Evolutionary conservation across 192 early-diverging fungal species (phyloP).

Genomic region (Pilaira anomala): DNA sequence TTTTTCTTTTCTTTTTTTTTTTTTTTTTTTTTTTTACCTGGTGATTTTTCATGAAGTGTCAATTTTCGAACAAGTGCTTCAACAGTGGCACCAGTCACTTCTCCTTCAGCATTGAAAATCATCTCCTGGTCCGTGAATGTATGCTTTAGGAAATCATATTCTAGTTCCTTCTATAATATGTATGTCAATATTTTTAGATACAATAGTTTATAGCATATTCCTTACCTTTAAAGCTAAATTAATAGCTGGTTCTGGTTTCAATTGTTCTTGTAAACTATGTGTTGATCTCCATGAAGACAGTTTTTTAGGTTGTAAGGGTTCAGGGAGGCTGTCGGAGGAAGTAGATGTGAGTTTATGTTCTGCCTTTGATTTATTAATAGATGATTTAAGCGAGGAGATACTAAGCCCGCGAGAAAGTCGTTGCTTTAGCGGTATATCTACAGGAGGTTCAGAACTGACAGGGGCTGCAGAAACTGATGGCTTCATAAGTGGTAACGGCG

Average conservation of each 20-base stretch:
- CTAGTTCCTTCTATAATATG: background rate
- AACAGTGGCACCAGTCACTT: constrained; percentile 69
- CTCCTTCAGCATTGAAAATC: constrained; percentile 57
- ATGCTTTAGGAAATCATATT: background rate
- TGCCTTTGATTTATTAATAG: constrained; percentile 19
- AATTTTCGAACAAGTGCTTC: constrained; percentile 67
- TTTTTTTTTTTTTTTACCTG: constrained; percentile 12
- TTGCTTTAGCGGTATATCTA: background rate
- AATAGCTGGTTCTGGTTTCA: background rate
- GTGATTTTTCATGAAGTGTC: constrained; percentile 59
- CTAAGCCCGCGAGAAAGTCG: constrained; percentile 35
- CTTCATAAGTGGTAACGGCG: background rate
- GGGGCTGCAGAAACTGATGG: background rate
- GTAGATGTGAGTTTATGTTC: background rate
- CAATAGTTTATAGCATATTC: background rate
- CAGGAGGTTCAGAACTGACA: background rate
- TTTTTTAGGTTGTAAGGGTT: background rate
- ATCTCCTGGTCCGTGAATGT: constrained; percentile 3
- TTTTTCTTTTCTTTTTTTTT: background rate
- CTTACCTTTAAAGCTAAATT: background rate
- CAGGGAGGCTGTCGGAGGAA: background rate
- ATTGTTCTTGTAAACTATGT: background rate
- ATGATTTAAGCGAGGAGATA: constrained; percentile 25
- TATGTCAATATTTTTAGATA: background rate
- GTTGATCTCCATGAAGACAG: background rate